phyloP scores from a whole-genome alignment of 768 basidiomycete species.

The Leccinum ochraceum region DNA sequence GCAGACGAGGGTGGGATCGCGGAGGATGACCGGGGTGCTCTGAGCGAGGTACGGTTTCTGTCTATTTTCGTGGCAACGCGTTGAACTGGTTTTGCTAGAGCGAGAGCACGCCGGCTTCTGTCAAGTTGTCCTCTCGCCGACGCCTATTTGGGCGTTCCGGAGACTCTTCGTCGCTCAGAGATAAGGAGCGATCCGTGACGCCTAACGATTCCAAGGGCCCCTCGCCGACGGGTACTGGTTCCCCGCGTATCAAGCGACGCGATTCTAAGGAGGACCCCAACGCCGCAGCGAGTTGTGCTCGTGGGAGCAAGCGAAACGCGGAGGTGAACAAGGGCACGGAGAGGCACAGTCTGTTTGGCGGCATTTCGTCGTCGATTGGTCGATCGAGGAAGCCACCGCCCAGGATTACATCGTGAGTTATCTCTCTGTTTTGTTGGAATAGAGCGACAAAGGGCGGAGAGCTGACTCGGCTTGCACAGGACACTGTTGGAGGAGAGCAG shows the following conservation, averaged over 20 bases:
- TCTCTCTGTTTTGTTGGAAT: conserved; percentile 4
- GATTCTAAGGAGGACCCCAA: conserved; percentile 28
- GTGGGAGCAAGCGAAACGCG: conserved; percentile 46
- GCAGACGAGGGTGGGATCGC: conserved; percentile 26
- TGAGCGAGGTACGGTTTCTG: conserved; percentile 63
- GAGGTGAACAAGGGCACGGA: conserved; percentile 51
- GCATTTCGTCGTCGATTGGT: conserved; percentile 56
- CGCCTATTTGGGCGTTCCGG: conserved; percentile 65
- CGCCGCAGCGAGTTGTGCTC: conserved; percentile 37
- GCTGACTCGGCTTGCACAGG: conserved; percentile 19
- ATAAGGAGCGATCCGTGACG: conserved; percentile 37
- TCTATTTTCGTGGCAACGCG: conserved; percentile 3
- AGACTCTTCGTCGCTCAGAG: conserved; percentile 33
- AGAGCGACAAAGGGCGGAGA: background rate
- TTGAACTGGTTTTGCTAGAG: conserved; percentile 38
- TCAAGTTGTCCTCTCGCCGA: conserved; percentile 42
- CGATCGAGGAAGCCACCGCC: conserved; percentile 83
- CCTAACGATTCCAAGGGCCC: conserved; percentile 30
- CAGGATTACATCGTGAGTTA: conserved; percentile 60
- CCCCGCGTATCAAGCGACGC: conserved; percentile 22
- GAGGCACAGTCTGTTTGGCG: conserved; percentile 83
- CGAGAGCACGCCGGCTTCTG: conserved; percentile 43
- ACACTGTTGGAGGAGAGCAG: conserved; percentile 36
- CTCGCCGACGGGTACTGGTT: conserved; percentile 25
- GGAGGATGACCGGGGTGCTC: conserved; percentile 53